Evolutionary conservation across 169 alveolate species (phyloP).

Genomic region (Ichthyophthirius multifiliis): DNA sequence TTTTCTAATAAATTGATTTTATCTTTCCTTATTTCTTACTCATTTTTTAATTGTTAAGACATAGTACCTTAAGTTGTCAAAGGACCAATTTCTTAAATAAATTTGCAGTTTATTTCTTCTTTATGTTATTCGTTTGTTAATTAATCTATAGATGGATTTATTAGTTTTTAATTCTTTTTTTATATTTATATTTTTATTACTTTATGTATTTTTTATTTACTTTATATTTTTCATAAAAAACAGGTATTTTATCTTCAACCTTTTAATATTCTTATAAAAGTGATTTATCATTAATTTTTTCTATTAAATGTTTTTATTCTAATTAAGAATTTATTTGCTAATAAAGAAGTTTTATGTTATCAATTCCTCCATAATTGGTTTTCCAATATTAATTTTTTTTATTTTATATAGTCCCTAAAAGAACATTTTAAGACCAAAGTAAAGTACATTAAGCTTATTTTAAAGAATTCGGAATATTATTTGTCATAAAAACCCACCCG

Average conservation of each 20-base stretch:
- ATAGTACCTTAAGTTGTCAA: too few species aligned
- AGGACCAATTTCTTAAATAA: too few species aligned
- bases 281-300: neutral
- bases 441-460: slow-evolving; percentile 13
- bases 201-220: too few species aligned
- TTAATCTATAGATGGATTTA: too few species aligned
- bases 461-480: neutral
- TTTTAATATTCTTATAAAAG: neutral
- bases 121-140: too few species aligned
- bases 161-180: too few species aligned
- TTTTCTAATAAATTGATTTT: too few species aligned
- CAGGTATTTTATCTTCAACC: neutral
- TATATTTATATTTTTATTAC: too few species aligned
- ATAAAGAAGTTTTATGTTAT: neutral
- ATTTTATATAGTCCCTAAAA: neutral
- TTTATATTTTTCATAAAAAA: neutral
- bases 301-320: too few species aligned
- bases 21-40: too few species aligned
- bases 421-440: slow-evolving; percentile 18
- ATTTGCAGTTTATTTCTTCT: too few species aligned
- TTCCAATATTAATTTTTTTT: neutral
- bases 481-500: slow-evolving; percentile 16
- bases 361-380: neutral
- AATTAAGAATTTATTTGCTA: neutral
- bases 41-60: too few species aligned